phyloP scores from a whole-genome alignment of 2,329 filamentous ascomycete species.

The Tolypocladium album region DNA sequence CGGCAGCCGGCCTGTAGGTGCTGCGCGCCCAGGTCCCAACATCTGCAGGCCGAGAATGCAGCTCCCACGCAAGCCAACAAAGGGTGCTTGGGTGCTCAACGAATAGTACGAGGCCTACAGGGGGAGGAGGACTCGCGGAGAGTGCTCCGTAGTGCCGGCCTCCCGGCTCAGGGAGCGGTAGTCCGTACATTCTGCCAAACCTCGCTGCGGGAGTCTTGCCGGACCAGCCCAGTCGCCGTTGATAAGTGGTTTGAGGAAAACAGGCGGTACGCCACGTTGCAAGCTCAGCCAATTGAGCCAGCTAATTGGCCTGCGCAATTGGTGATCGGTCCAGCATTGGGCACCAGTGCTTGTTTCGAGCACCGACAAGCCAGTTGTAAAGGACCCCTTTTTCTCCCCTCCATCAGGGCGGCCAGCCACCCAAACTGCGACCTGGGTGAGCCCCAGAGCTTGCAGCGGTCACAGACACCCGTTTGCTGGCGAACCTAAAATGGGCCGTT shows the following conservation, averaged over 20 bases:
- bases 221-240: not conserved
- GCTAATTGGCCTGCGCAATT: not conserved
- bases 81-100: not conserved
- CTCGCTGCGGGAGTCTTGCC: not conserved
- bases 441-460: not conserved
- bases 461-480: slow-evolving; percentile 1
- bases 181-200: not conserved
- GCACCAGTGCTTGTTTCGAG: slow-evolving; percentile 4
- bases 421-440: not conserved
- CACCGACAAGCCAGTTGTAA: not conserved
- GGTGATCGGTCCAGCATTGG: slow-evolving; percentile 2
- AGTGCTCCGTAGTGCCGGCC: not conserved
- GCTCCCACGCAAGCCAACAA: not conserved
- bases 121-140: not conserved
- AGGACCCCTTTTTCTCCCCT: not conserved
- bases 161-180: not conserved
- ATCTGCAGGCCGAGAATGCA: not conserved
- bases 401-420: not conserved
- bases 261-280: slow-evolving; percentile 3
- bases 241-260: not conserved
- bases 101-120: not conserved
- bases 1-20: not conserved
- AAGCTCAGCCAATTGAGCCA: slow-evolving; percentile 3
- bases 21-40: not conserved
- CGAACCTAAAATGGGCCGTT: slow-evolving; percentile 11